Evolutionary conservation across 1,284 basidiomycete genomes (phyloP).

Genomic region (Ceratobasidium sp.): DNA sequence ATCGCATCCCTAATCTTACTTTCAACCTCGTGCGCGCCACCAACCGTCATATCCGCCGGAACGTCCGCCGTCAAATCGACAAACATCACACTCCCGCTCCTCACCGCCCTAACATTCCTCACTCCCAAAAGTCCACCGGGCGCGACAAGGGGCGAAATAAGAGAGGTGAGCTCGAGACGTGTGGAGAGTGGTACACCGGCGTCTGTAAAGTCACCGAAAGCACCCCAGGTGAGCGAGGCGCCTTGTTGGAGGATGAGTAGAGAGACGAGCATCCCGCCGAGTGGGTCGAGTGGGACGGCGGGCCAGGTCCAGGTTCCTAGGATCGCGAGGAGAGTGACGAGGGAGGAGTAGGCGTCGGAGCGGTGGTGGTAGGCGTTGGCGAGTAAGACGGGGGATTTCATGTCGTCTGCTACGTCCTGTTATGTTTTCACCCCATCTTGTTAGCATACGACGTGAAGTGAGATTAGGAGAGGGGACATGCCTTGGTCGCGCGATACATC

Average conservation of each 20-base stretch:
- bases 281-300: constrained; percentile 90
- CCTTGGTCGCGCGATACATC: constrained; percentile 87
- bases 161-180: constrained; percentile 54
- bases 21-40: constrained; percentile 72
- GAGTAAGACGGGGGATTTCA: constrained; percentile 88
- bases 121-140: constrained; percentile 65
- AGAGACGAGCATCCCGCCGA: constrained; percentile 94
- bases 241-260: constrained; percentile 91
- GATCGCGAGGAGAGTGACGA: constrained; percentile 90
- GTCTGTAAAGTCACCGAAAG: constrained; percentile 88
- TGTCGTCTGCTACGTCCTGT: constrained; percentile 84
- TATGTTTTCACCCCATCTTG: too few relatives aligned
- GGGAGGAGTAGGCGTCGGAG: constrained; percentile 91
- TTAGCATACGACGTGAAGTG: neutral
- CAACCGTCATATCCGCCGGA: constrained; percentile 69
- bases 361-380: constrained; percentile 96
- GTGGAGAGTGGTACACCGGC: constrained; percentile 76
- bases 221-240: constrained; percentile 75
- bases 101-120: constrained; percentile 78
- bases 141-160: constrained; percentile 45
- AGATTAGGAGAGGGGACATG: neutral
- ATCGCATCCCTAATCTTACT: constrained; percentile 71
- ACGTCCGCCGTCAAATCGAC: constrained; percentile 82
- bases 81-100: constrained; percentile 79
- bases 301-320: constrained; percentile 87